A percentile compares a stretch with the other conserved stretches of the same genome.
Conservation (phyloP, 1,284 basidiomycete genomes). For the Blastosporella zonata region DNA sequence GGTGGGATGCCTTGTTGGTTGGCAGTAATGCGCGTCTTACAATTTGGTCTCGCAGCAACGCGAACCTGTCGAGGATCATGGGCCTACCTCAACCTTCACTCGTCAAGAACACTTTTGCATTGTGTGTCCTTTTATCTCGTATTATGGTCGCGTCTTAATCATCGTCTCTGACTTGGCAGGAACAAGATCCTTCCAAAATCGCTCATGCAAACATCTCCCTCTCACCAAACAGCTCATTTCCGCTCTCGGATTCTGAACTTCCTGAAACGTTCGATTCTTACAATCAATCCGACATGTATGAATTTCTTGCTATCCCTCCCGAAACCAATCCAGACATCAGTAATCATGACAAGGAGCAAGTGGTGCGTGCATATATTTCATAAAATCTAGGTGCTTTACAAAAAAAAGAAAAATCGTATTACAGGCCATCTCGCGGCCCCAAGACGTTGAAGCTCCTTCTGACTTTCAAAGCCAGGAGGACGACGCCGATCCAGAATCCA, state of each 20-base stretch:
- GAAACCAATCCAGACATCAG: background rate
- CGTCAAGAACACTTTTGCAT: too few species aligned
- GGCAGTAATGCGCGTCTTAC: too few species aligned
- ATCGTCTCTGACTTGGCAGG: conserved; percentile 2
- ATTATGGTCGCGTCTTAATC: too few species aligned
- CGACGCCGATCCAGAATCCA: background rate
- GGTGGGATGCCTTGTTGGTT: too few species aligned
- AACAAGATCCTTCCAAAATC: background rate
- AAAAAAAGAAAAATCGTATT: background rate
- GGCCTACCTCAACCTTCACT: too few species aligned
- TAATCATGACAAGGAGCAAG: background rate
- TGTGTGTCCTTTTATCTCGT: background rate
- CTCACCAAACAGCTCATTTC: conserved; percentile 20
- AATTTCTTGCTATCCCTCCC: conserved; percentile 3
- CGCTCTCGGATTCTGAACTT: conserved; percentile 22
- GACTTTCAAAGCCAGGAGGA: background rate
- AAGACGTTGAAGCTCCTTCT: background rate
- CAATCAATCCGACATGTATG: conserved; percentile 12
- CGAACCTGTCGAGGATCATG: too few species aligned
- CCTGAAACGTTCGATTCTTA: conserved; percentile 23
- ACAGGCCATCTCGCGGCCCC: background rate
- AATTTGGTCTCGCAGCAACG: too few species aligned
- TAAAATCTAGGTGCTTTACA: background rate
- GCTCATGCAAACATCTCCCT: background rate
- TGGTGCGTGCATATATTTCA: background rate